Conservation (phyloP, 805 yeast genomes). For the Wickerhamomyces bovis region DNA sequence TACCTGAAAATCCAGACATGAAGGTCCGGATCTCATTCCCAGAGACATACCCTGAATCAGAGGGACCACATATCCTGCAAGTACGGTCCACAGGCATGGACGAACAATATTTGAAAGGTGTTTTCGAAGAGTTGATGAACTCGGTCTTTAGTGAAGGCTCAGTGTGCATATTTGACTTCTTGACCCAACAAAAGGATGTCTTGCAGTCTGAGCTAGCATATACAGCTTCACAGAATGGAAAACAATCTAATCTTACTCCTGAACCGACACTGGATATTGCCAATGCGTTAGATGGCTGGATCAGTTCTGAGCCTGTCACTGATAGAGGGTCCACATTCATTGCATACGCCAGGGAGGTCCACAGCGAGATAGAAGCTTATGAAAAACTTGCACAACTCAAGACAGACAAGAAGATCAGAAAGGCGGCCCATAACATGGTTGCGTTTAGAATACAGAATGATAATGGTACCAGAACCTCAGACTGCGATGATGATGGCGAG, state of each 20-base stretch:
- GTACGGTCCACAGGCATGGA: slow-evolving; percentile 34
- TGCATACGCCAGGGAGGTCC: slow-evolving; percentile 62
- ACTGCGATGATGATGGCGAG: slow-evolving; percentile 96
- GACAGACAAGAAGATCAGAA: slow-evolving; percentile 58
- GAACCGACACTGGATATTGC: neutral
- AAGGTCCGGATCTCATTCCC: slow-evolving; percentile 70
- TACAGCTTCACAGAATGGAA: neutral
- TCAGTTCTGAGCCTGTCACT: slow-evolving; percentile 62
- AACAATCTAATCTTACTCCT: neutral
- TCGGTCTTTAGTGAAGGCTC: slow-evolving; percentile 50
- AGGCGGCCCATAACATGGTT: slow-evolving; percentile 75
- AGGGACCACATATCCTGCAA: slow-evolving; percentile 57
- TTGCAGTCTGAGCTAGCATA: slow-evolving; percentile 30
- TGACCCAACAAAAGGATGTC: slow-evolving; percentile 58
- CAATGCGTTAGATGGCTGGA: slow-evolving; percentile 70
- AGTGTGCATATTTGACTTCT: slow-evolving; percentile 76
- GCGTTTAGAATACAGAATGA: slow-evolving; percentile 70
- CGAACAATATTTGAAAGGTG: slow-evolving; percentile 40
- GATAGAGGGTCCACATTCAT: slow-evolving; percentile 86
- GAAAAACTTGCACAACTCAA: slow-evolving; percentile 44
- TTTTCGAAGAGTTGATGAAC: slow-evolving; percentile 46
- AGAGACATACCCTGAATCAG: slow-evolving; percentile 53
- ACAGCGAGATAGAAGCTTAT: slow-evolving; percentile 63
- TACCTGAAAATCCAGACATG: slow-evolving; percentile 60
- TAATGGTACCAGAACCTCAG: slow-evolving; percentile 57